Conservation (phyloP, 83 land plant species). For the Thuja plicata region DNA sequence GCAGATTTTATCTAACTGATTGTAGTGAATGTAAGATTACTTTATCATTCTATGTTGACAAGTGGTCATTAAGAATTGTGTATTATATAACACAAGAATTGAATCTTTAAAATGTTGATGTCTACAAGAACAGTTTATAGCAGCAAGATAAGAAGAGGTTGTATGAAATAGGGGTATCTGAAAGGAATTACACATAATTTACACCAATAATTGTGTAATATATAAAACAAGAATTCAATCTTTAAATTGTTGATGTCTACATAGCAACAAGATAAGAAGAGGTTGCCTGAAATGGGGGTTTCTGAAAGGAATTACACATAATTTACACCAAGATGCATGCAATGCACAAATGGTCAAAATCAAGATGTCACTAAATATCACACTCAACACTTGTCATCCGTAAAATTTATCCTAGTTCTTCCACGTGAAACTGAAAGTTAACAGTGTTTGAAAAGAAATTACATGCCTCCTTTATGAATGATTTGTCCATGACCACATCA, state of each 20-base stretch:
- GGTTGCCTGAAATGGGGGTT: not conserved
- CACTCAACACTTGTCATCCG: no score
- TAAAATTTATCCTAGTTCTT: no score
- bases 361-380: not conserved
- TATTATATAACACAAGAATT: not conserved
- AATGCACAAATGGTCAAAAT: not conserved
- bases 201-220: not conserved
- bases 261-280: not conserved
- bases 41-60: not conserved
- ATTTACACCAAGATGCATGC: not conserved
- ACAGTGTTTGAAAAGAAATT: no score
- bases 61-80: not conserved
- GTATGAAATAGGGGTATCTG: not conserved
- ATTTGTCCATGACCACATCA: no score
- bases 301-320: not conserved
- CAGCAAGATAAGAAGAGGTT: not conserved
- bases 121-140: not conserved
- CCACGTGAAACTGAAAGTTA: no score
- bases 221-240: not conserved
- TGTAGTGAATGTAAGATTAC: not conserved
- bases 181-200: not conserved
- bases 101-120: not conserved
- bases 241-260: not conserved
- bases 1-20: not conserved
- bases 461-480: no score